Evolutionary conservation across 148 eudicot species (phyloP).

Genomic region (Persicaria maculosa): DNA sequence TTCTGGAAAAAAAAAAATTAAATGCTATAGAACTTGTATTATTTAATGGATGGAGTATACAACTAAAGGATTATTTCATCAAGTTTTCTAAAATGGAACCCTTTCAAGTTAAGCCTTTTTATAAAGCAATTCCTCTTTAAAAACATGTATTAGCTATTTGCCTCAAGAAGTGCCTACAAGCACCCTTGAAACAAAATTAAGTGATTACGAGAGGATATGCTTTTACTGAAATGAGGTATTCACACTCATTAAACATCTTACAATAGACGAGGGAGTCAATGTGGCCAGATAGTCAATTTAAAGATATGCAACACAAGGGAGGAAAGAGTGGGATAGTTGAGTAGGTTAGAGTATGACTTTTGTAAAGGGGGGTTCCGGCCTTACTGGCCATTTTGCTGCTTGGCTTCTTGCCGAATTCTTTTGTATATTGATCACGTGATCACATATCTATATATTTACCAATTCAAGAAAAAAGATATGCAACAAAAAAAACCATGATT

Average conservation of each 20-base stretch:
- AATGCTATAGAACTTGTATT: no score
- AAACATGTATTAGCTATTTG: neutral
- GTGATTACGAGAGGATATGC: neutral
- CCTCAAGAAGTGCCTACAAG: neutral
- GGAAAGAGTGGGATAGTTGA: no score
- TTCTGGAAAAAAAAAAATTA: no score
- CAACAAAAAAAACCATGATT: neutral
- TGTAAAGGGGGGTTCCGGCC: no score
- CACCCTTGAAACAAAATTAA: neutral
- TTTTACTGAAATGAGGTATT: neutral
- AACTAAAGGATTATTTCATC: neutral
- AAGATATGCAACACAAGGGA: neutral
- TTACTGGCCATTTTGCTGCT: no score
- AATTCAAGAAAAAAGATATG: no score
- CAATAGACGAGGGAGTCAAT: neutral
- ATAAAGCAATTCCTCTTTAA: neutral
- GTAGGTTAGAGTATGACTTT: no score
- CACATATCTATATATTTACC: no score
- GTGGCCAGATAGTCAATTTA: neutral
- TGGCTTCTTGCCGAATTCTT: no score
- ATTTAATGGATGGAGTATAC: no score
- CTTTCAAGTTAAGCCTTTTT: conserved; percentile 1
- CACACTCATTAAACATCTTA: neutral
- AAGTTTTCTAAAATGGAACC: neutral
- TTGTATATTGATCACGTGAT: no score